phyloP scores from a whole-genome alignment of 2,329 filamentous ascomycete species.

The Colletotrichum liaoningense region DNA sequence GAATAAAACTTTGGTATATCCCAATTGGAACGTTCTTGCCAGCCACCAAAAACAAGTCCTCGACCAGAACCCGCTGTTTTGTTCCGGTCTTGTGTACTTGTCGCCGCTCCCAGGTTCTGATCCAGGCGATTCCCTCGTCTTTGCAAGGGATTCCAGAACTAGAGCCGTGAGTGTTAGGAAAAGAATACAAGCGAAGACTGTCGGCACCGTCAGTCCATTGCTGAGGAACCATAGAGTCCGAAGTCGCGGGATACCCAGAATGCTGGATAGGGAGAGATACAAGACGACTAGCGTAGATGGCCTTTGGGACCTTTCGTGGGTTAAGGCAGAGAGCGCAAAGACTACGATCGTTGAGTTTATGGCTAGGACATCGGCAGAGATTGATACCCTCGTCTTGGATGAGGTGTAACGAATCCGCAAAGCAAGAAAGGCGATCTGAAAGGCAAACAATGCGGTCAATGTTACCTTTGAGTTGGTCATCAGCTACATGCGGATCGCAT shows the following conservation, averaged over 20 bases:
- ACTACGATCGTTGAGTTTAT: slow-evolving; percentile 31
- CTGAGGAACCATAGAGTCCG: slow-evolving; percentile 1
- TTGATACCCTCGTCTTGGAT: slow-evolving; percentile 34
- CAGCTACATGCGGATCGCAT: background rate
- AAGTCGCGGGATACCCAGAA: slow-evolving; percentile 37
- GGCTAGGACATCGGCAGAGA: slow-evolving; percentile 38
- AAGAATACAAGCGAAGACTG: background rate
- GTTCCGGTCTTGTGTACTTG: background rate
- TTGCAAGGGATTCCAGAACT: background rate
- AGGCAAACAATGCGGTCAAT: slow-evolving; percentile 29
- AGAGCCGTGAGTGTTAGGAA: background rate
- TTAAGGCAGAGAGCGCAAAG: slow-evolving; percentile 35
- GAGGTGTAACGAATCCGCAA: slow-evolving; percentile 20
- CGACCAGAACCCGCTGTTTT: slow-evolving; percentile 25
- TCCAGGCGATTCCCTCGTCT: background rate
- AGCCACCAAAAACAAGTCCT: slow-evolving; percentile 31
- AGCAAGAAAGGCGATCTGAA: slow-evolving; percentile 36
- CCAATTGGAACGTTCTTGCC: background rate
- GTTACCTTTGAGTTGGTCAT: slow-evolving; percentile 15
- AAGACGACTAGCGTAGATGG: slow-evolving; percentile 41
- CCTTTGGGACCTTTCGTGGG: slow-evolving; percentile 38
- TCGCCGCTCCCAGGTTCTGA: background rate
- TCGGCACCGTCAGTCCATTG: background rate
- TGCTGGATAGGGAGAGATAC: slow-evolving; percentile 35
- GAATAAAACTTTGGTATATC: slow-evolving; percentile 17